phyloP scores from a whole-genome alignment of 1,284 basidiomycete species.

The Malassezia restricta region DNA sequence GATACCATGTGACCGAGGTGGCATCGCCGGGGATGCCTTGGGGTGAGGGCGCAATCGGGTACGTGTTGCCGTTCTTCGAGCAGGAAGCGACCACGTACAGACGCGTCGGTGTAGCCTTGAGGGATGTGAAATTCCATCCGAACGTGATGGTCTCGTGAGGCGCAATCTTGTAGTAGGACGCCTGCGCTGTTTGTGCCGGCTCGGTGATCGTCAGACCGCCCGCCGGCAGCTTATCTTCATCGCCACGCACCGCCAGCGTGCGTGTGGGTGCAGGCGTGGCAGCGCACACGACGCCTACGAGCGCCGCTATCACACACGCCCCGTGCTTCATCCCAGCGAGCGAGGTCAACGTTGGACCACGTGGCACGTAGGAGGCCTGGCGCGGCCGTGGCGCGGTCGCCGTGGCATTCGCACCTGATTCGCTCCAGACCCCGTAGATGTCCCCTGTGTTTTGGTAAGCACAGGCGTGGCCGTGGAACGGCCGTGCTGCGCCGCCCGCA shows the following conservation, averaged over 20 bases:
- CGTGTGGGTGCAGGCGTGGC: neutral
- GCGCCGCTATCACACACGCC: neutral
- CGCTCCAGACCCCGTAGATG: too few relatives aligned
- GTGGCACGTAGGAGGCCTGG: too few relatives aligned
- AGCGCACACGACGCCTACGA: neutral
- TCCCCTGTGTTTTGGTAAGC: too few relatives aligned
- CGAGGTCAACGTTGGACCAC: too few relatives aligned
- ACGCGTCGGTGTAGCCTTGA: slow-evolving; percentile 25
- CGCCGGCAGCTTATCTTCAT: slow-evolving; percentile 7
- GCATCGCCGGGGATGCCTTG: slow-evolving; percentile 28
- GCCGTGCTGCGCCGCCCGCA: too few relatives aligned
- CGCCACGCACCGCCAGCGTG: neutral
- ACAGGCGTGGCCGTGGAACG: too few relatives aligned
- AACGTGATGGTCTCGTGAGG: slow-evolving; percentile 37
- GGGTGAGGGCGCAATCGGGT: slow-evolving; percentile 30
- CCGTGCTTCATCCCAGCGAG: too few relatives aligned
- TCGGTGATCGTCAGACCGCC: slow-evolving; percentile 42
- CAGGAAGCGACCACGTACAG: slow-evolving; percentile 38
- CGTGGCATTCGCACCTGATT: too few relatives aligned
- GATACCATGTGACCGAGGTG: slow-evolving; percentile 37
- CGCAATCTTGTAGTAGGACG: slow-evolving; percentile 45
- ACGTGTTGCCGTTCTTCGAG: slow-evolving; percentile 37
- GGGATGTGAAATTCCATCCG: slow-evolving; percentile 43
- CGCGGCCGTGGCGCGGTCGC: too few relatives aligned
- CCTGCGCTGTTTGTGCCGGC: slow-evolving; percentile 35